Conservation (phyloP, 352 stramenopile genomes). For the Phytophthora idaei region DNA sequence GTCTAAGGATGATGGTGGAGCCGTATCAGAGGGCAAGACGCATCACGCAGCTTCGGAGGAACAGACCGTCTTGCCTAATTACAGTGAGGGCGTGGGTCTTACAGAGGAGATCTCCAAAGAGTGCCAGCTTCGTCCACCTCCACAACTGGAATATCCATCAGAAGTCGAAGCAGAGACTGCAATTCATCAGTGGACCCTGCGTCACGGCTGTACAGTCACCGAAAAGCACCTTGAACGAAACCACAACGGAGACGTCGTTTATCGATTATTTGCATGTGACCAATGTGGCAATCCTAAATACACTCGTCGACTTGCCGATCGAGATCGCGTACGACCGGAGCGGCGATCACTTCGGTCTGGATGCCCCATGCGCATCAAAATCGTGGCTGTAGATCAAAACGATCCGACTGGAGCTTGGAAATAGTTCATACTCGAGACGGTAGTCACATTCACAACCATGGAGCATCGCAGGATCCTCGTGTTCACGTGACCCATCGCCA, state of each 20-base stretch:
- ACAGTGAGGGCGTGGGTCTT: no score
- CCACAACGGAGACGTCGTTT: neutral
- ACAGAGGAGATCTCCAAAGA: no score
- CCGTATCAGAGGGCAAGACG: no score
- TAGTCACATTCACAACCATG: neutral
- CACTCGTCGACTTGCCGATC: neutral
- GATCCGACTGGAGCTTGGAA: neutral
- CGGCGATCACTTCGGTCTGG: neutral
- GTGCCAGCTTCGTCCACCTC: no score
- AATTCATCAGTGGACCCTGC: neutral
- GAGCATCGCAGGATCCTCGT: neutral
- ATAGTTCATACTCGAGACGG: neutral
- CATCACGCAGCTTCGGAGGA: no score
- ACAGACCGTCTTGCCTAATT: no score
- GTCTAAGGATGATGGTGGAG: no score
- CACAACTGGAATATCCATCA: neutral
- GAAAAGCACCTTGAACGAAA: neutral
- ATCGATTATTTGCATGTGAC: neutral
- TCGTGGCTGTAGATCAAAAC: neutral
- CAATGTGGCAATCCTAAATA: neutral
- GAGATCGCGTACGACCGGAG: neutral
- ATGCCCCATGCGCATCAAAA: neutral
- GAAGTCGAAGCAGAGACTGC: neutral
- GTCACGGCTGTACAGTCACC: neutral
- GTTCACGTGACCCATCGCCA: neutral